A percentile compares a stretch with the other conserved stretches of the same genome.
These are phyloP conservation scores for Trichosporon sp. DNA, from an alignment of 1,284 basidiomycete species.

Conservation along the genomic window DNA sequence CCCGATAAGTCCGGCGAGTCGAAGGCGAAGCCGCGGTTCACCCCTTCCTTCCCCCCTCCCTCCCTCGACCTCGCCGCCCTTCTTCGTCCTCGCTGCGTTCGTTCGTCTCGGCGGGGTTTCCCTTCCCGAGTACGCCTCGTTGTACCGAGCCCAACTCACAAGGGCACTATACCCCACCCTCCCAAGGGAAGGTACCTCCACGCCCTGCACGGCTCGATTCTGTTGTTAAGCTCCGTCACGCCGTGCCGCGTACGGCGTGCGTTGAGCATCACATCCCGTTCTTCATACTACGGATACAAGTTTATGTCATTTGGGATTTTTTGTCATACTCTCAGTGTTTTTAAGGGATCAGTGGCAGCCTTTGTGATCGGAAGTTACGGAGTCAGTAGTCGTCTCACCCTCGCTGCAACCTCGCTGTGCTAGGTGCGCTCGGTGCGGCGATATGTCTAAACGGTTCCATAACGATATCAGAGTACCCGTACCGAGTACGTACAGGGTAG, in stretches of 20 bases:
- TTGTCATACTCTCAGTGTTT: neutral
- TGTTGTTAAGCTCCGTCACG: neutral
- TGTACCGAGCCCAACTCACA: neutral
- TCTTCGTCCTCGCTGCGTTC: no score
- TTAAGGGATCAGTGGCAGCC: no score
- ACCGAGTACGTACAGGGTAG: neutral
- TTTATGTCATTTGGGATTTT: conserved; percentile 4
- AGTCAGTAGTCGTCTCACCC: no score
- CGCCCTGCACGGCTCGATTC: neutral
- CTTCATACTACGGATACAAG: neutral
- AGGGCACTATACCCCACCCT: neutral
- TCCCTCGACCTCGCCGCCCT: no score
- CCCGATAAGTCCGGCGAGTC: neutral
- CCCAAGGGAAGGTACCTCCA: neutral
- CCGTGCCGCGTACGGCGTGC: neutral
- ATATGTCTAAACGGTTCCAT: neutral
- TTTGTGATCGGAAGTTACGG: no score
- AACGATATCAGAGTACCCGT: neutral
- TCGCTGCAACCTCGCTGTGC: no score
- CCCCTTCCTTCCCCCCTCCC: neutral
- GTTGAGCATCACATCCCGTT: neutral
- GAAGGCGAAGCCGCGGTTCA: neutral
- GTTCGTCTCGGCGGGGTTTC: neutral
- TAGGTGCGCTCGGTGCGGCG: no score
- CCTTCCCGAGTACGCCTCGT: neutral